These are phyloP conservation scores for Terana coerulea DNA, from an alignment of 768 basidiomycete genomes.

Conservation along the genomic window DNA sequence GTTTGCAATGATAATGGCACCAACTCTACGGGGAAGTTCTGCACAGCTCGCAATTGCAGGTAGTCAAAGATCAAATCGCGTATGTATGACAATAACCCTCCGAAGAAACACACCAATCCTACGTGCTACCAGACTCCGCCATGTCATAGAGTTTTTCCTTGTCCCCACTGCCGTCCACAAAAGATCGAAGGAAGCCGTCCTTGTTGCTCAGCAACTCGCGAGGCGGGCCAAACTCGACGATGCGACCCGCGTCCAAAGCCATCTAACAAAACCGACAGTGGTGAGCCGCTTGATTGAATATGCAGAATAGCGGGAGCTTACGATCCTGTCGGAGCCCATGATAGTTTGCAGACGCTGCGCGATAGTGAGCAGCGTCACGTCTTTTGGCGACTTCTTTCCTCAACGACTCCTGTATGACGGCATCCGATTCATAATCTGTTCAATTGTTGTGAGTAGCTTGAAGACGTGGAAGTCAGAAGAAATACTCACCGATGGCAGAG, in stretches of 20 bases:
- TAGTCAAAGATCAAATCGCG: no score
- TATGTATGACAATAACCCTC: no score
- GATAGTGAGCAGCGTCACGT: conserved; percentile 51
- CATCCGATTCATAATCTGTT: conserved; percentile 52
- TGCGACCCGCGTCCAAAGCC: background rate
- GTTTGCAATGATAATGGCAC: no score
- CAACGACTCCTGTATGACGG: conserved; percentile 52
- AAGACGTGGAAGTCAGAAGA: no score
- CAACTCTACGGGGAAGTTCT: no score
- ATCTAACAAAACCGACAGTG: background rate
- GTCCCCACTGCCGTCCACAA: conserved; percentile 37
- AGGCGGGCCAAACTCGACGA: conserved; percentile 44
- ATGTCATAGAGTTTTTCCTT: conserved; percentile 16
- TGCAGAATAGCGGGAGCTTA: conserved; percentile 16
- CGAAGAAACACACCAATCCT: no score
- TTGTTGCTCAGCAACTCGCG: conserved; percentile 34
- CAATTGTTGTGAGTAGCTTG: background rate
- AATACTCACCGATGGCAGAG: conserved; percentile 37
- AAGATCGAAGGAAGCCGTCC: conserved; percentile 28
- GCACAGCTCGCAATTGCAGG: no score
- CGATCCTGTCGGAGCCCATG: conserved; percentile 59
- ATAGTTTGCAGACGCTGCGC: conserved; percentile 57
- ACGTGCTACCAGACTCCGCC: no score
- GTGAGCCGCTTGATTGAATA: no score
- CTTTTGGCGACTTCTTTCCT: conserved; percentile 37